Evolutionary conservation across 2,329 filamentous ascomycete species (phyloP).

Genomic region (Karstenula rhodostoma): DNA sequence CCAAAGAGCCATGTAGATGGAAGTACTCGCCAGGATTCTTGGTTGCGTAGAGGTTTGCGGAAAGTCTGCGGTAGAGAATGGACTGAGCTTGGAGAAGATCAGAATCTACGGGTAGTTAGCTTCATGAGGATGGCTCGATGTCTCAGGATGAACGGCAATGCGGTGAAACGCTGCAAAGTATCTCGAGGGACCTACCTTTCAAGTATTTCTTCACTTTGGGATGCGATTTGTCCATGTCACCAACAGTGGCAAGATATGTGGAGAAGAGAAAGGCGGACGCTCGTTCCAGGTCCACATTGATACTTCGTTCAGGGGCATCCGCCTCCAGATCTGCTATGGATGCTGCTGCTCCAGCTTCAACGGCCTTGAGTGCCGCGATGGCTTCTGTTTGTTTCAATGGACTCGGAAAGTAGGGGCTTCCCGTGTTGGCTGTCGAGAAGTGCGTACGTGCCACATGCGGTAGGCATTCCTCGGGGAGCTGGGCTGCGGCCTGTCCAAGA

Average conservation of each 20-base stretch:
- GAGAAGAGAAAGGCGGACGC: constrained; percentile 66
- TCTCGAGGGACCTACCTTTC: constrained; percentile 44
- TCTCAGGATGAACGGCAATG: neutral
- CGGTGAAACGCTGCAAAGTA: constrained; percentile 20
- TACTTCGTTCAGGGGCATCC: constrained; percentile 52
- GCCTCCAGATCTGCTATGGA: constrained; percentile 65
- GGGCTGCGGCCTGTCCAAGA: constrained; percentile 39
- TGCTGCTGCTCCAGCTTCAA: constrained; percentile 68
- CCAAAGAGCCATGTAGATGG: constrained; percentile 78
- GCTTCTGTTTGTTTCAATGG: constrained; percentile 64
- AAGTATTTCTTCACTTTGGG: constrained; percentile 58
- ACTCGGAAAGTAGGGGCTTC: constrained; percentile 51
- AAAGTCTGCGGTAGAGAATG: constrained; percentile 73
- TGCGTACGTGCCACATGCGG: constrained; percentile 38
- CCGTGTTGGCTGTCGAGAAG: constrained; percentile 49
- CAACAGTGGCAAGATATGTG: constrained; percentile 65
- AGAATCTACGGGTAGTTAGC: constrained; percentile 64
- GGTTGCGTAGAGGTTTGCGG: constrained; percentile 75
- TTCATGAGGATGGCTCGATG: neutral
- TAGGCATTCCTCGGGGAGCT: constrained; percentile 45
- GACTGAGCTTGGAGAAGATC: constrained; percentile 76
- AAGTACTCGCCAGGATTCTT: constrained; percentile 73
- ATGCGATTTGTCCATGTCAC: constrained; percentile 55
- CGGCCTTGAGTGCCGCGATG: constrained; percentile 64
- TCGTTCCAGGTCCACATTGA: constrained; percentile 63